These are phyloP conservation scores for Cyberlindnera subsufficiens DNA, from an alignment of 805 yeast species.

Conservation along the genomic window DNA sequence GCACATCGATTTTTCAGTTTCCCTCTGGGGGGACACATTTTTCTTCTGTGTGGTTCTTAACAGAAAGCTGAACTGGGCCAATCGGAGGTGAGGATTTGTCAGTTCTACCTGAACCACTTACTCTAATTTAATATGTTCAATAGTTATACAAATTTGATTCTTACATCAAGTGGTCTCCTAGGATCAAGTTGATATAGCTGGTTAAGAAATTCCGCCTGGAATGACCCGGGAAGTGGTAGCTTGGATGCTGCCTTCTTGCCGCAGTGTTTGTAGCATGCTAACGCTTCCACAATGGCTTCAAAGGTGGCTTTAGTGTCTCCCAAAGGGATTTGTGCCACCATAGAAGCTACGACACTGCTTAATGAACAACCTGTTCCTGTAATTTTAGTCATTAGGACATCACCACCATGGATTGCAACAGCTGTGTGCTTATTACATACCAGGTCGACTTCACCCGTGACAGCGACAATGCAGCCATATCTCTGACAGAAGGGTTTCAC, in stretches of 20 bases:
- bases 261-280: slow-evolving; percentile 1
- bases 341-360: slow-evolving; percentile 65
- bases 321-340: slow-evolving; percentile 31
- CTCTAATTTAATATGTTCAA: too few species aligned
- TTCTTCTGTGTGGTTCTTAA: too few species aligned
- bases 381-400: slow-evolving; percentile 53
- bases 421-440: background rate
- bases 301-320: background rate
- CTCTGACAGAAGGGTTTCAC: slow-evolving; percentile 33
- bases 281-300: background rate
- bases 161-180: too few species aligned
- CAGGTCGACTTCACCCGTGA: slow-evolving; percentile 1
- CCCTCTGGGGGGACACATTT: too few species aligned
- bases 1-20: background rate
- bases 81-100: background rate
- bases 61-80: background rate
- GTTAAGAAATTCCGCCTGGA: background rate
- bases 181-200: background rate
- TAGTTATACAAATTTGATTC: too few species aligned
- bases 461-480: background rate
- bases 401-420: slow-evolving; percentile 45
- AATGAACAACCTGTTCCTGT: slow-evolving; percentile 85
- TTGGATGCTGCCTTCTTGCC: background rate
- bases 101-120: too few species aligned
- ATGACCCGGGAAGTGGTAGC: background rate